Evolutionary conservation across 345 rosid species (phyloP).

Genomic region (Hibiscus trionum): DNA sequence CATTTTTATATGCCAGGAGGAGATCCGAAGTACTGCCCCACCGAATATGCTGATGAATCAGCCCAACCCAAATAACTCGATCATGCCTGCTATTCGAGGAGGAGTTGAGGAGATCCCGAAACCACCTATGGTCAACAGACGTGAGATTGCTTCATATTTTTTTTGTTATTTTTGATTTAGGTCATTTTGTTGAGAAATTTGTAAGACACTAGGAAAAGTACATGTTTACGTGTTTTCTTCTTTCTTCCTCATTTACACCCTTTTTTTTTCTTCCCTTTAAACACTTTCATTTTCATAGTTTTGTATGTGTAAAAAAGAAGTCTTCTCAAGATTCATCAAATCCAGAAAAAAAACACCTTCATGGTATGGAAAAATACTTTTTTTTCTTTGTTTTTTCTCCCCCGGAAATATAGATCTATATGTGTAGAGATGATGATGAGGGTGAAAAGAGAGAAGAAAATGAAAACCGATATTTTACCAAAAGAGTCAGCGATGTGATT

Average conservation of each 20-base stretch:
- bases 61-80: slow-evolving; percentile 43
- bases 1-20: slow-evolving; percentile 45
- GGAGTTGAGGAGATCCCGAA: slow-evolving; percentile 56
- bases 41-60: slow-evolving; percentile 58
- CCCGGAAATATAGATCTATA: slow-evolving; percentile 34
- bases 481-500: slow-evolving; percentile 29
- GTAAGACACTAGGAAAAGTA: too few relatives aligned
- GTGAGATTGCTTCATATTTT: slow-evolving; percentile 32
- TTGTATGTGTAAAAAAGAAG: not conserved
- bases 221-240: not conserved
- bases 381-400: slow-evolving; percentile 10
- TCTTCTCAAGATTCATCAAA: not conserved
- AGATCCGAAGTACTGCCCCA: slow-evolving; percentile 51
- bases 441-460: slow-evolving; percentile 27
- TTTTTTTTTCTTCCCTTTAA: not conserved
- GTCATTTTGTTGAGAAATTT: not conserved
- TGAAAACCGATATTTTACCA: slow-evolving; percentile 10
- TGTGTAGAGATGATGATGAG: slow-evolving; percentile 35
- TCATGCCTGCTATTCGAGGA: slow-evolving; percentile 48
- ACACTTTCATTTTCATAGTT: not conserved
- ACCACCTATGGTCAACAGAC: slow-evolving; percentile 68
- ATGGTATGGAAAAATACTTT: not conserved
- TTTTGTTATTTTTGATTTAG: not conserved
- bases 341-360: not conserved
- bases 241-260: slow-evolving; percentile 4